Conservation (phyloP, 2,329 filamentous ascomycete genomes). For the Aspergillus sp. region DNA sequence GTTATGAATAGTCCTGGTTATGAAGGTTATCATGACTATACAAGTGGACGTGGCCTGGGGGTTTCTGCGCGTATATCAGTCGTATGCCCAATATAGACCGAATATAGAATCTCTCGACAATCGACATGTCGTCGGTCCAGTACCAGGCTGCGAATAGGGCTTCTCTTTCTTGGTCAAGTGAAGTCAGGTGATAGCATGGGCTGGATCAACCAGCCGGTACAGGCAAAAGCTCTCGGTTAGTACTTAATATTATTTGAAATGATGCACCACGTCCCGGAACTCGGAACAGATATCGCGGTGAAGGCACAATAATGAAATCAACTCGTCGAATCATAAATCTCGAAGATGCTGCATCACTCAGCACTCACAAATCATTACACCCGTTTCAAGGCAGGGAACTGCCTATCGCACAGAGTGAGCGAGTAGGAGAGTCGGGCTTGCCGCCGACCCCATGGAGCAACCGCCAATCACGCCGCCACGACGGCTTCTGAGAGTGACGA, state of each 20-base stretch:
- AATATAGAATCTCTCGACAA: not conserved
- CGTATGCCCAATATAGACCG: not conserved
- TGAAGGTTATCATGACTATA: not conserved
- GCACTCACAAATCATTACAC: not conserved
- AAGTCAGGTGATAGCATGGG: not conserved
- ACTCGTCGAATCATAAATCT: not conserved
- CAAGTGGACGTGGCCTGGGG: not conserved
- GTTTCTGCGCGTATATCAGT: not conserved
- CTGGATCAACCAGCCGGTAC: not conserved
- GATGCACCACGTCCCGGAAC: not conserved
- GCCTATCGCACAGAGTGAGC: slow-evolving; percentile 5
- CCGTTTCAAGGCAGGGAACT: not conserved
- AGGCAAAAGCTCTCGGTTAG: not conserved
- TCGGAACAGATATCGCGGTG: not conserved
- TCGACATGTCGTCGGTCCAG: too few species aligned
- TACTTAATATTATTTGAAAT: not conserved
- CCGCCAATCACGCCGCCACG: slow-evolving; percentile 13
- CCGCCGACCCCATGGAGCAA: slow-evolving; percentile 6
- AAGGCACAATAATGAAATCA: not conserved
- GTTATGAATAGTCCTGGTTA: not conserved
- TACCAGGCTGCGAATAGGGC: not conserved
- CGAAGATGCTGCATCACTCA: not conserved
- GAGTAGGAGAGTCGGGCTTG: slow-evolving; percentile 12
- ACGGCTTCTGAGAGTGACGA: slow-evolving; percentile 13
- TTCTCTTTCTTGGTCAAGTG: not conserved